Conservation (phyloP, 202 grass and related monocot genomes). For the Musa balbisiana region DNA sequence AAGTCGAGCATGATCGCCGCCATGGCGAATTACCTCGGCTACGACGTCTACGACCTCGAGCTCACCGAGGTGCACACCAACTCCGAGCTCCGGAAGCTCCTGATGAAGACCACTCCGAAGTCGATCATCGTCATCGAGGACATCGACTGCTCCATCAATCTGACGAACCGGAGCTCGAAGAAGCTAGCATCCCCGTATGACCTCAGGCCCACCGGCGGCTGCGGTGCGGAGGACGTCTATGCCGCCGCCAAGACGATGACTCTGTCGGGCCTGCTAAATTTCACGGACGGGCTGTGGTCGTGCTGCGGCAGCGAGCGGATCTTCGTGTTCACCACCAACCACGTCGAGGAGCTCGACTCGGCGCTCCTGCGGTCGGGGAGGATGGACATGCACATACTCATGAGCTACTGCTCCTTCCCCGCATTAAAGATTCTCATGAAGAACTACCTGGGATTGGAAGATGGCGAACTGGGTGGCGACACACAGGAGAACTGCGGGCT, state of each 20-base stretch:
- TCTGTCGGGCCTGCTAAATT: slow-evolving; percentile 77
- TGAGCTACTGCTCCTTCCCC: slow-evolving; percentile 74
- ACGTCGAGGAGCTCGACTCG: slow-evolving; percentile 81
- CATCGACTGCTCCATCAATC: slow-evolving; percentile 91
- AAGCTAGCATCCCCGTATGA: not conserved
- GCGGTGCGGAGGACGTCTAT: slow-evolving; percentile 14
- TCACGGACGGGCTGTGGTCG: slow-evolving; percentile 93
- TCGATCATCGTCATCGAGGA: slow-evolving; percentile 97
- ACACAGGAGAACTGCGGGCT: not conserved
- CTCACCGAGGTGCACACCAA: slow-evolving; percentile 81
- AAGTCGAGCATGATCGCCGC: slow-evolving; percentile 98
- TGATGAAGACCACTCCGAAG: slow-evolving; percentile 91
- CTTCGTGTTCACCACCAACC: slow-evolving; percentile 94
- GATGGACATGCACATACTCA: slow-evolving; percentile 96
- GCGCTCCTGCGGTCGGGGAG: slow-evolving; percentile 82
- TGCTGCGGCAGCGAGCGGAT: slow-evolving; percentile 92
- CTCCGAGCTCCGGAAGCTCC: slow-evolving; percentile 80
- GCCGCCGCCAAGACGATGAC: slow-evolving; percentile 42
- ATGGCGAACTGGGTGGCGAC: slow-evolving; percentile 9
- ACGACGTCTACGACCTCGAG: slow-evolving; percentile 90
- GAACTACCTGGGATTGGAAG: slow-evolving; percentile 57
- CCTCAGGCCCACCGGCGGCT: slow-evolving; percentile 20
- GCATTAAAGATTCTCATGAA: slow-evolving; percentile 69
- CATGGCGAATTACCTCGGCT: slow-evolving; percentile 79
- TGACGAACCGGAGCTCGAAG: slow-evolving; percentile 43